phyloP scores from a whole-genome alignment of 768 basidiomycete genomes.

The Kwoniella mangroviensis region DNA sequence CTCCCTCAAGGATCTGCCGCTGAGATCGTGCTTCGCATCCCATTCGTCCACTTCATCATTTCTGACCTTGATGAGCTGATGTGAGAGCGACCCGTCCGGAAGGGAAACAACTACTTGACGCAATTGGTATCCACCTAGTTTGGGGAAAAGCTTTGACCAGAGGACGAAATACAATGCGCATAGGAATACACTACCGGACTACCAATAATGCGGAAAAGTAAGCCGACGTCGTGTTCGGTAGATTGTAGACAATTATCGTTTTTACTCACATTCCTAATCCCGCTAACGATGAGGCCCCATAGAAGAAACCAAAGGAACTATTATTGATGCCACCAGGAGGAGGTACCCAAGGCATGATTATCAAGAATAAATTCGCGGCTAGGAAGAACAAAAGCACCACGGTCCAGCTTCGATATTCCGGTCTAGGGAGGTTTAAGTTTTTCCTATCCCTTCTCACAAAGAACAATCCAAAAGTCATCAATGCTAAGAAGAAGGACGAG shows the following conservation, averaged over 20 bases:
- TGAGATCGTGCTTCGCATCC: slow-evolving; percentile 32
- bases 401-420: slow-evolving; percentile 42
- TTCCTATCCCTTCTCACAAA: slow-evolving; percentile 51
- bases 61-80: slow-evolving; percentile 28
- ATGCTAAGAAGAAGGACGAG: slow-evolving; percentile 46
- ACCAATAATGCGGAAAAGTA: neutral
- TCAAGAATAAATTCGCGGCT: slow-evolving; percentile 50
- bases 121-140: slow-evolving; percentile 61
- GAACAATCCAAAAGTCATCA: slow-evolving; percentile 57
- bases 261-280: slow-evolving; percentile 39
- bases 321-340: slow-evolving; percentile 50
- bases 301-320: slow-evolving; percentile 51
- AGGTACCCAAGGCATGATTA: slow-evolving; percentile 58
- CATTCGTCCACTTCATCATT: slow-evolving; percentile 32
- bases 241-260: neutral
- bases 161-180: slow-evolving; percentile 55
- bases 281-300: slow-evolving; percentile 28
- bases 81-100: slow-evolving; percentile 33
- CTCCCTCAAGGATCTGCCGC: slow-evolving; percentile 15
- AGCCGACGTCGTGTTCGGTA: neutral
- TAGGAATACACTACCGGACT: slow-evolving; percentile 37
- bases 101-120: slow-evolving; percentile 54
- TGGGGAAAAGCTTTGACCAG: slow-evolving; percentile 62
- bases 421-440: slow-evolving; percentile 38
- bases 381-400: slow-evolving; percentile 42